Base-by-base conservation (phyloP, 2,329 filamentous ascomycete species). In the Penicillium griseofulvum region DNA sequence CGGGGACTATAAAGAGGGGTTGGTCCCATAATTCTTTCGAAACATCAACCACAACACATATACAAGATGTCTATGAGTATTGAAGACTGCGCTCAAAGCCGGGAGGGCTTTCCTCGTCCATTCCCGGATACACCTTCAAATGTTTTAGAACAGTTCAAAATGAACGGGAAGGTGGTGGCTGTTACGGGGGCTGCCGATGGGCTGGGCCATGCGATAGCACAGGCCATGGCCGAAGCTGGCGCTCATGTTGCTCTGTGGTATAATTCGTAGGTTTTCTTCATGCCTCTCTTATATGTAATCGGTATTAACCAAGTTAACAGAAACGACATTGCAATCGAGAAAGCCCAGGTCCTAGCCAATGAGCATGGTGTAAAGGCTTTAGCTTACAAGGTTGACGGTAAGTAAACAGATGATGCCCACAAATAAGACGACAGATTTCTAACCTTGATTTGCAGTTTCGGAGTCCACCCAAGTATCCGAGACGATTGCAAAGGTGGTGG, bases 141-240 rank as follows among this genome's bases (percentile, higher is more conserved):
- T 53, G 78, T 79, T 1, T 47, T 80, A 1, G 71, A 80, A 41
- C 78, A 81, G 47, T 70, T 81, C 44, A 67, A 65, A 14, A 65
- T 81, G 62, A 69, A 62, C 5, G 77, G 71, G 9, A 79, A 52
- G 49, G 64, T 68, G 1, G 72, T 75, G 0, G 71, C 75, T n/a
- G 67, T 81, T 1, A 80, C 70, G 0, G 78, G 78, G 5, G 78
- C 77, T 0, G 72, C 76, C 0, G 77, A 79, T 38, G 78, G 78
- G 0, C 74, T 81, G 38, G 78, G 78, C 0, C 65, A 70, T 41
- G 71, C 78, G 0, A 76, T 78, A 4, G 70, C 76, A 0, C 75
- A 81, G 52, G 76, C 72, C 1, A 75, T 79, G 67, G 77, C 77
- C 1, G 78, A 81, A 51, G 78, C 78, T 0, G 71, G 71, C 0